A percentile compares a stretch with the other conserved stretches of the same genome.
Conservation (phyloP, 1,284 basidiomycete species). For the Irpex sp. region DNA sequence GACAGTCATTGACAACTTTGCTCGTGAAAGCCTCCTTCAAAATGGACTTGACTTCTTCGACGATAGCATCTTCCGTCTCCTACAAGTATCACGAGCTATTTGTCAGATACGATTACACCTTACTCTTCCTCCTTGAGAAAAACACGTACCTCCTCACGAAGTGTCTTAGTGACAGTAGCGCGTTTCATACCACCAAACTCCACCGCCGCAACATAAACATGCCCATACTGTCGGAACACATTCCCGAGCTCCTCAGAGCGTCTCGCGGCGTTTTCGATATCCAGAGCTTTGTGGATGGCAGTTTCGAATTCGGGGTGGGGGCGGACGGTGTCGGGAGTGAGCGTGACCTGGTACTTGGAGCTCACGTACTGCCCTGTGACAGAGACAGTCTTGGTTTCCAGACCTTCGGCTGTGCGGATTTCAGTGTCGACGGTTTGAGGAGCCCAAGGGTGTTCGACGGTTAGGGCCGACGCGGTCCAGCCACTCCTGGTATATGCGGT, state of each 20-base stretch:
- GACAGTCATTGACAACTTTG: background rate
- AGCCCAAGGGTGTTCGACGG: background rate
- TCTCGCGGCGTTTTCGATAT: background rate
- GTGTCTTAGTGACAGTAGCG: background rate
- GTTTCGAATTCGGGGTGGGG: constrained; percentile 1
- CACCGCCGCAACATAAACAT: constrained; percentile 2
- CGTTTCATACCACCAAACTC: constrained; percentile 6
- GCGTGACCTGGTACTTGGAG: background rate
- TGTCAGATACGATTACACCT: background rate
- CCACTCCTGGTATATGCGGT: background rate
- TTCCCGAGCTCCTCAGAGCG: background rate
- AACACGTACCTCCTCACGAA: background rate
- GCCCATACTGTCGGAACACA: background rate
- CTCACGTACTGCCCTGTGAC: background rate
- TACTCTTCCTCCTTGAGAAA: background rate
- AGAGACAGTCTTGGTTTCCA: background rate
- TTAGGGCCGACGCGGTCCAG: background rate
- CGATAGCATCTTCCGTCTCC: background rate
- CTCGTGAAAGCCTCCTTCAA: background rate
- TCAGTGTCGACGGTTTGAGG: background rate
- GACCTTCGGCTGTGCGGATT: background rate
- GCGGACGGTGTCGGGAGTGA: background rate
- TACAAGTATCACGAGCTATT: background rate
- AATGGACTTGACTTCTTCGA: background rate
- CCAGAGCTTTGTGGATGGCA: background rate